Evolutionary conservation across 306 rosid genomes (phyloP).

Genomic region (Trifolium repens): DNA sequence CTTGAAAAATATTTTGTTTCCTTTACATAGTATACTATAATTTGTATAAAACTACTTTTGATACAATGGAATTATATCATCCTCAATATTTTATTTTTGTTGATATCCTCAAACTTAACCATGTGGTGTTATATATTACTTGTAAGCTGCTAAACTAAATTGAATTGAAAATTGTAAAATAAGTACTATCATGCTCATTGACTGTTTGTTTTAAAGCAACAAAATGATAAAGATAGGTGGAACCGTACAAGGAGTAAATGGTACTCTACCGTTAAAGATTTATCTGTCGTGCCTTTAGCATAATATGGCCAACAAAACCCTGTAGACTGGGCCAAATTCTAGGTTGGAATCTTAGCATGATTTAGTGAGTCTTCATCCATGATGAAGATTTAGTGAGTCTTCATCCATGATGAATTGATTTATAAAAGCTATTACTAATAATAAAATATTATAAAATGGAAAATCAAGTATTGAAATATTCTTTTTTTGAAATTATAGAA

Average conservation of each 20-base stretch:
- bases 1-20: not conserved
- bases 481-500: too few relatives aligned
- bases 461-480: too few relatives aligned
- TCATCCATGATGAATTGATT: too few relatives aligned
- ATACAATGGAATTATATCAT: not conserved
- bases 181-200: not conserved
- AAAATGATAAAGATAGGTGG: conserved; percentile 13
- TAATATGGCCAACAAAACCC: not conserved
- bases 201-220: not conserved
- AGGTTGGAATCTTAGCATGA: not conserved
- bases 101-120: not conserved
- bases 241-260: not conserved
- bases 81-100: not conserved
- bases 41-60: not conserved
- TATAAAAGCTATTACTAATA: too few relatives aligned
- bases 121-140: not conserved
- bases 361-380: too few relatives aligned
- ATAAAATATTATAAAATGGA: too few relatives aligned
- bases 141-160: not conserved
- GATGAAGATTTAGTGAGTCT: too few relatives aligned
- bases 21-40: too few relatives aligned
- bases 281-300: not conserved
- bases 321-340: not conserved
- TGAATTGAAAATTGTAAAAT: not conserved
- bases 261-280: not conserved